Evolutionary conservation across 2,329 filamentous ascomycete genomes (phyloP).

Genomic region (Fusarium sp.): DNA sequence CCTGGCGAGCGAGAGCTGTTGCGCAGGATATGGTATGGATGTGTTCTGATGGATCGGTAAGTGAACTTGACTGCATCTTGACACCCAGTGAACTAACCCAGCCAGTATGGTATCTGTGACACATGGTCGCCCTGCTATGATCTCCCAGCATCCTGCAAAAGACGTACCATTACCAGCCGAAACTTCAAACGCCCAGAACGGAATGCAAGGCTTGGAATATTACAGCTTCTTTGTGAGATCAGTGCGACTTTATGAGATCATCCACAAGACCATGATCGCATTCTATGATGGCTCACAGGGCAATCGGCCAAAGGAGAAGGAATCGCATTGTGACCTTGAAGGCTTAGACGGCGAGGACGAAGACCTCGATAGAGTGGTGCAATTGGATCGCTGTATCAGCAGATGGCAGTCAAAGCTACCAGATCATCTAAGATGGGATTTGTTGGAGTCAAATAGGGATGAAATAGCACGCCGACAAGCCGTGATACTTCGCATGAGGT

Average conservation of each 20-base stretch:
- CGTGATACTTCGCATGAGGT: slow-evolving; percentile 49
- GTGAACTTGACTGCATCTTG: not conserved
- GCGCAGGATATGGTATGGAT: slow-evolving; percentile 50
- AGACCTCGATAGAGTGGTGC: slow-evolving; percentile 46
- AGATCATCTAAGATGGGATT: slow-evolving; percentile 35
- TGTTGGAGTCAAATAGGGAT: slow-evolving; percentile 19
- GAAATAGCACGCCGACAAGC: slow-evolving; percentile 45
- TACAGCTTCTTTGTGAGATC: slow-evolving; percentile 49
- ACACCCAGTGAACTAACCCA: not conserved
- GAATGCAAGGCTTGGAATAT: slow-evolving; percentile 5
- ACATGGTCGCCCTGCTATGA: slow-evolving; percentile 50
- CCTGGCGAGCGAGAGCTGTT: slow-evolving; percentile 41
- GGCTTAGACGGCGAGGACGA: slow-evolving; percentile 28
- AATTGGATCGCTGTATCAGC: slow-evolving; percentile 45
- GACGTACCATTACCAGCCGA: slow-evolving; percentile 43
- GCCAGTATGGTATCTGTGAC: slow-evolving; percentile 49
- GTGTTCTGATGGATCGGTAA: slow-evolving; percentile 52
- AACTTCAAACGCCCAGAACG: not conserved
- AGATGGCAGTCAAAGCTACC: slow-evolving; percentile 48
- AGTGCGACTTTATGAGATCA: slow-evolving; percentile 51
- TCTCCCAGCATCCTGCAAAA: slow-evolving; percentile 41
- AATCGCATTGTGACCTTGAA: not conserved
- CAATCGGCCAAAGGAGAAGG: slow-evolving; percentile 4
- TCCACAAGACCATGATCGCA: slow-evolving; percentile 44
- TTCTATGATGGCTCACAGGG: slow-evolving; percentile 41